These are phyloP conservation scores for Moesziomyces aphidis DNA, from an alignment of 1,284 basidiomycete genomes.

Conservation along the genomic window DNA sequence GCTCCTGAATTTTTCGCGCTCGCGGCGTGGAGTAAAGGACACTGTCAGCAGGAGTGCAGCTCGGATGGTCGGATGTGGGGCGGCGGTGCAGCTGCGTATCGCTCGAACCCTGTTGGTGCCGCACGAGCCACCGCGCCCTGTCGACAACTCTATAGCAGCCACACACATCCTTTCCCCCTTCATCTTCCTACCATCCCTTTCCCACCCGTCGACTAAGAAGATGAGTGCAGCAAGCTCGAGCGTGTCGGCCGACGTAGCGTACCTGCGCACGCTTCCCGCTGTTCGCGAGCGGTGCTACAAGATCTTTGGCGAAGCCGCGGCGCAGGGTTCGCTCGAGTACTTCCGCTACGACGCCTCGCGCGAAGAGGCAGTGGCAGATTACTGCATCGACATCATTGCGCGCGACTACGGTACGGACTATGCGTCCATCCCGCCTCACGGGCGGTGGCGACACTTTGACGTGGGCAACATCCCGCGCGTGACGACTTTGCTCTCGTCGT, in stretches of 20 bases:
- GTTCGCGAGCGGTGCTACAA: slow-evolving; percentile 85
- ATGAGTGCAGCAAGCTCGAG: background rate
- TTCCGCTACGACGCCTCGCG: slow-evolving; percentile 85
- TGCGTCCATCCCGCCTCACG: slow-evolving; percentile 84
- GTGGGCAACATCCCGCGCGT: slow-evolving; percentile 49
- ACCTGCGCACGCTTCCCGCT: slow-evolving; percentile 85
- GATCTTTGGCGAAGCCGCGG: slow-evolving; percentile 79
- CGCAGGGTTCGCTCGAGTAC: slow-evolving; percentile 78
- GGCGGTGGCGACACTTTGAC: slow-evolving; percentile 86
- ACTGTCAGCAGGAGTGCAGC: slow-evolving; percentile 11
- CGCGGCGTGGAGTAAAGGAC: background rate
- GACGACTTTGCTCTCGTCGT: slow-evolving; percentile 42
- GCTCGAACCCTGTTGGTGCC: background rate
- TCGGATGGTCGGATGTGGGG: slow-evolving; percentile 26
- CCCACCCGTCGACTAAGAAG: background rate
- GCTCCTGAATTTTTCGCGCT: background rate
- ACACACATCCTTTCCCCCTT: background rate
- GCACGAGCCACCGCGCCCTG: slow-evolving; percentile 22
- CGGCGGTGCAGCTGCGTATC: background rate
- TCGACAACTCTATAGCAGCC: background rate
- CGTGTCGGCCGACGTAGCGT: slow-evolving; percentile 24
- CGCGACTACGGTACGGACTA: slow-evolving; percentile 84
- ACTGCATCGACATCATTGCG: slow-evolving; percentile 85
- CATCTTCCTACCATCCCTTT: background rate
- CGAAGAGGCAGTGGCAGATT: slow-evolving; percentile 79